phyloP scores from a whole-genome alignment of 495 filamentous ascomycete genomes.

The Penicillium antarcticum region DNA sequence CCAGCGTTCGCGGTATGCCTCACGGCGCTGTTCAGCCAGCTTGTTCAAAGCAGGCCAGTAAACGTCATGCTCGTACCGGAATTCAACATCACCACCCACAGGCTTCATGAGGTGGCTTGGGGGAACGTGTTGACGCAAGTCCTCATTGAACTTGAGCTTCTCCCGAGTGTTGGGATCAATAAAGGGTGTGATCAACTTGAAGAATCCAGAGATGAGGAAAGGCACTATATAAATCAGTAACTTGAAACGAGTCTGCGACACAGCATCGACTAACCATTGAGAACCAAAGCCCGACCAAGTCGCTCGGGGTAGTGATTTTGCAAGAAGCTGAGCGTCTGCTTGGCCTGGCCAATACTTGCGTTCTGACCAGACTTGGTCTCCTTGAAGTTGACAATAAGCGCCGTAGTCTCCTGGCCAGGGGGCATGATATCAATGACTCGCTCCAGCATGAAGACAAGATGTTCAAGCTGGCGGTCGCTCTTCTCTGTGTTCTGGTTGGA shows the following conservation, averaged over 20 bases:
- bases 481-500: conserved; percentile 87
- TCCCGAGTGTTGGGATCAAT: conserved; percentile 88
- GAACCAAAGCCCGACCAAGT: conserved; percentile 81
- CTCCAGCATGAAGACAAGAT: conserved; percentile 94
- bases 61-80: conserved; percentile 78
- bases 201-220: conserved; percentile 84
- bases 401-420: conserved; percentile 78
- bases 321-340: conserved; percentile 78
- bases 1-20: conserved; percentile 66
- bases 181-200: conserved; percentile 92
- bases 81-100: conserved; percentile 58
- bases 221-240: conserved; percentile 56
- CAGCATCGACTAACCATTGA: conserved; percentile 61
- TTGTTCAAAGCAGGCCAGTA: conserved; percentile 87
- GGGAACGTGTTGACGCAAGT: conserved; percentile 74
- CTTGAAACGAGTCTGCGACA: neutral
- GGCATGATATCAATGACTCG: conserved; percentile 83
- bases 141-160: conserved; percentile 94
- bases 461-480: conserved; percentile 86
- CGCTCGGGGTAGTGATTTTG: conserved; percentile 95
- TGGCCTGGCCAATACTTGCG: conserved; percentile 70
- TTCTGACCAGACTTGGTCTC: conserved; percentile 72
- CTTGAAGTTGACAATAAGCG: conserved; percentile 86
- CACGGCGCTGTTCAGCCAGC: conserved; percentile 59
- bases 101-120: conserved; percentile 68